Evolutionary conservation across 768 basidiomycete genomes (phyloP).

Genomic region (Rhizopogon vesiculosus): DNA sequence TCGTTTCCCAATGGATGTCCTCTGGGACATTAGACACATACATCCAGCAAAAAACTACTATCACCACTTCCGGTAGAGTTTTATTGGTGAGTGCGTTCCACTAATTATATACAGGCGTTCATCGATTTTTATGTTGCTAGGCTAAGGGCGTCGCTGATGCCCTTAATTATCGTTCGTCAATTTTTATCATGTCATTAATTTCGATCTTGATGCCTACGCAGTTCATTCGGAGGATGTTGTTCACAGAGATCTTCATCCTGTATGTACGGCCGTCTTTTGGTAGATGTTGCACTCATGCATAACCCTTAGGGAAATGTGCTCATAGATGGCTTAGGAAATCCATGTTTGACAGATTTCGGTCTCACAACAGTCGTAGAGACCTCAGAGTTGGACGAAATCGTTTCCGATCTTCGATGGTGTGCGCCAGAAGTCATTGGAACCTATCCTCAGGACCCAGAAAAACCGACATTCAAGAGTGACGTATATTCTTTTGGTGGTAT

Average conservation of each 20-base stretch:
- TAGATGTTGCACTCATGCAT: background rate
- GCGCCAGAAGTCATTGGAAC: constrained; percentile 27
- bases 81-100: background rate
- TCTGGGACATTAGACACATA: background rate
- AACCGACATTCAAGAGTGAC: constrained; percentile 23
- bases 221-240: constrained; percentile 11
- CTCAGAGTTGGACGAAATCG: constrained; percentile 19
- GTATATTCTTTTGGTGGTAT: constrained; percentile 33
- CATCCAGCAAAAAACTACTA: too few species aligned
- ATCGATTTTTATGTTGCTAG: background rate
- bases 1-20: background rate
- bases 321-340: constrained; percentile 18
- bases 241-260: constrained; percentile 13
- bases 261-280: background rate
- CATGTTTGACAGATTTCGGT: constrained; percentile 40
- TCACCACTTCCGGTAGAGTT: background rate
- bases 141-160: constrained; percentile 8
- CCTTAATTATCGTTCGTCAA: constrained; percentile 7
- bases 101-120: background rate
- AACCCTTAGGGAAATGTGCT: constrained; percentile 12
- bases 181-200: background rate
- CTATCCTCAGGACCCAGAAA: constrained; percentile 17
- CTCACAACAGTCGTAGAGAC: constrained; percentile 34
- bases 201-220: background rate
- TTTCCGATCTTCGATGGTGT: constrained; percentile 29